Evolutionary conservation across 179 eudicot genomes (phyloP).

Genomic region (Amaranthus tricolor): DNA sequence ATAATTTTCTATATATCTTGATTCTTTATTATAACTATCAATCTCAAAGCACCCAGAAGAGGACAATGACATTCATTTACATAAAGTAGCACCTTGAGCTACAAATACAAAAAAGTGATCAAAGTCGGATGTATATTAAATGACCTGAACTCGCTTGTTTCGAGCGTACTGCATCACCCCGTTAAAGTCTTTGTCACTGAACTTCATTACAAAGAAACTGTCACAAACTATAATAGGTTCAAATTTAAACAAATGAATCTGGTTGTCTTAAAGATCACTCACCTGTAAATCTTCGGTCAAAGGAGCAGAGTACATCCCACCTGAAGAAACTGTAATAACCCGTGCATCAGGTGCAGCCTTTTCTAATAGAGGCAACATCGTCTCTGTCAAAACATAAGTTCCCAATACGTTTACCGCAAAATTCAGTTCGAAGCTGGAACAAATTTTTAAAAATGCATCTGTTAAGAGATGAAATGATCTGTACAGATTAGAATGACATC

Average conservation of each 20-base stretch:
- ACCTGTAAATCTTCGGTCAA: conserved; percentile 86
- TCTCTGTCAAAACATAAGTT: conserved; percentile 68
- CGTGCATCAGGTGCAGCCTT: conserved; percentile 92
- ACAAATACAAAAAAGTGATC: not conserved
- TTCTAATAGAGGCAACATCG: conserved; percentile 74
- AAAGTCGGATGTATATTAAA: not conserved
- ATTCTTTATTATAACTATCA: no score
- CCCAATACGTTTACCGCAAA: conserved; percentile 92
- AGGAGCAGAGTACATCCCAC: conserved; percentile 86
- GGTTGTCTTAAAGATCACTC: not conserved
- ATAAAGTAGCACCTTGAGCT: not conserved
- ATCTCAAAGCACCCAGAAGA: not conserved
- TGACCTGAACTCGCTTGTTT: conserved; percentile 91
- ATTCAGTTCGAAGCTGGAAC: conserved; percentile 69
- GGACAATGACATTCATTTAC: not conserved
- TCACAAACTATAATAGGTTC: conserved; percentile 5
- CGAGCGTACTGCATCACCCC: conserved; percentile 82
- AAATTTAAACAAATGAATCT: not conserved
- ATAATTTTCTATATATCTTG: no score
- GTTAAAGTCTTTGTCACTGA: conserved; percentile 50
- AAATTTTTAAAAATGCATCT: not conserved
- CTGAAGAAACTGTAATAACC: conserved; percentile 88
- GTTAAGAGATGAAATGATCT: conserved; percentile 12
- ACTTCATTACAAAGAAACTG: conserved; percentile 43
- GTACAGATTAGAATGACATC: not conserved